Base-by-base conservation (phyloP, 148 eudicot species). In the Chenopodium berlandieri region DNA sequence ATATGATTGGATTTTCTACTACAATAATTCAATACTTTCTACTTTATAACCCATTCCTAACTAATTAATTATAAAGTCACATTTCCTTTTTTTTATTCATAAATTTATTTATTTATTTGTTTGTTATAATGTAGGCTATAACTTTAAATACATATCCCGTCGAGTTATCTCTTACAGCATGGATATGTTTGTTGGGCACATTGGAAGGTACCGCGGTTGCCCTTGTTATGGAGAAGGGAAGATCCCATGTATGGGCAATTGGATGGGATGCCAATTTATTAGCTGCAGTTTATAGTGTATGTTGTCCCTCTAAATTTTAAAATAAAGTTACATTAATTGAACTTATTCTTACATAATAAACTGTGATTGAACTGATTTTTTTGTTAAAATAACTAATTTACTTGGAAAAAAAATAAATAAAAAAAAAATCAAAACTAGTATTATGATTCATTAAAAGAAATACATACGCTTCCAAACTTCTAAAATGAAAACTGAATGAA, bases 171-270 rank as follows among this genome's bases (percentile, higher is more conserved):
- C 89, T 95, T 20, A 93, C 98, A 0, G 97, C 97, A 37, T 91
- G 94, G 97, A 91, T 95, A 87, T 95, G 98, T 80, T 47, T 93
- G 40, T 50, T 95, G 66, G 97, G 98, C 58, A 90, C 97, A 71
- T 79, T 87, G 12, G 88, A 95, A 82, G 94, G 96, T 14, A 87
- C 93, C 0, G 86, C 88, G 1, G 91, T 92, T 9, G 94, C 98
- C 25, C 72, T 93, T 9, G 89, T 95, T 8, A 89, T 92, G 93
- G 98, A 95, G 89, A 88, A 89, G 75, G 97, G 94, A 9, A 90
- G 86, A 31, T 71, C 87, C 6, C 78, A 91, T 25, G 89, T 88
- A 2, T 95, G 98, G 98, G 71, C 88, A 63, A 87, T 95, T n/a
- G 79, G 85, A 71, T 95, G 93, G 90, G 97, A 95, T 62, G 77